These are phyloP conservation scores for Bromus sterilis DNA, from an alignment of 176 grass and related monocot species.

Conservation along the genomic window DNA sequence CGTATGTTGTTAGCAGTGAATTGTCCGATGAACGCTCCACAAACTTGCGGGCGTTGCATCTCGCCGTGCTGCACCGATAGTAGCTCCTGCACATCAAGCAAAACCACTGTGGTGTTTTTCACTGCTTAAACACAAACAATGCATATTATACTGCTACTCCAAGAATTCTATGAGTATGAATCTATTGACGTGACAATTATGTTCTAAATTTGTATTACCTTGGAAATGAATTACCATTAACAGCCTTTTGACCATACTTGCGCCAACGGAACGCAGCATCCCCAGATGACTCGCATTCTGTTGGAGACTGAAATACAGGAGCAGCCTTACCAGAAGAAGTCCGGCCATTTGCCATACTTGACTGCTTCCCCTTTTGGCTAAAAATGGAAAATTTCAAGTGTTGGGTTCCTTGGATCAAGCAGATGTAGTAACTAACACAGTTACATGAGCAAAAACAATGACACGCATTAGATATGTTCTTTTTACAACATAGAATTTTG, in stretches of 20 bases:
- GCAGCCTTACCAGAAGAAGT: background rate
- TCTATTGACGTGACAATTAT: background rate
- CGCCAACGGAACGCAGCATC: slow-evolving; percentile 57
- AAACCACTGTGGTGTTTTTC: background rate
- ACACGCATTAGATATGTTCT: background rate
- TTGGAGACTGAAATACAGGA: background rate
- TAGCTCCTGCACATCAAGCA: slow-evolving; percentile 35
- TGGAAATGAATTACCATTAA: slow-evolving; percentile 51
- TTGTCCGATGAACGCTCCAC: slow-evolving; percentile 43
- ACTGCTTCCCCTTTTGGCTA: slow-evolving; percentile 35
- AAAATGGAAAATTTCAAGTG: background rate
- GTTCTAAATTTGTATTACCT: slow-evolving; percentile 28
- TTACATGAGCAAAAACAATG: background rate
- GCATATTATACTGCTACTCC: background rate
- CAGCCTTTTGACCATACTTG: slow-evolving; percentile 62
- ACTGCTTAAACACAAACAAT: background rate
- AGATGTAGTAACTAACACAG: background rate
- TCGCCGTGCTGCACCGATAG: slow-evolving; percentile 38
- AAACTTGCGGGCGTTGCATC: slow-evolving; percentile 46
- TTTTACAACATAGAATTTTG: background rate
- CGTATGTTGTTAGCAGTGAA: slow-evolving; percentile 44
- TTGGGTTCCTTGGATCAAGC: background rate
- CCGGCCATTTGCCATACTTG: background rate
- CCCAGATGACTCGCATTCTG: slow-evolving; percentile 10
- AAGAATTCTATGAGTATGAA: background rate